Evolutionary conservation across 139 green algal species (phyloP).

Genomic region (Ettlia oleoabundans): DNA sequence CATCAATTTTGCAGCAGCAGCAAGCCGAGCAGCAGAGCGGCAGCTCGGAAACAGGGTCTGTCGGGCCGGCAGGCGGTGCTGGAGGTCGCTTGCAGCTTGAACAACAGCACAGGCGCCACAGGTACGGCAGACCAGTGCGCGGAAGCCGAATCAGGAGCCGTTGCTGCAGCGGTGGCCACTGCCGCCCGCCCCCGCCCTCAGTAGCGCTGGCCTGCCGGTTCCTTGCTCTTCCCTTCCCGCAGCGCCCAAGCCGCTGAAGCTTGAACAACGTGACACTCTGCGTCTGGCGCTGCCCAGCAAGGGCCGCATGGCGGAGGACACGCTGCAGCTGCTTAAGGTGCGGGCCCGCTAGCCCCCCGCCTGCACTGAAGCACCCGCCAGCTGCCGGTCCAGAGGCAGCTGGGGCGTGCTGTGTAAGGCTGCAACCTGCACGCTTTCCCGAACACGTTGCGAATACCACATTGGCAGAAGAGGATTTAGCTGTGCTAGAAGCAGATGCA

Average conservation of each 20-base stretch:
- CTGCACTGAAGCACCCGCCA: too few species aligned
- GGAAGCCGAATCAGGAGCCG: too few species aligned
- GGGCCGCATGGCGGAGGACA: slow-evolving; percentile 99
- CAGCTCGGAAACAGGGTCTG: neutral
- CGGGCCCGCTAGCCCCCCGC: too few species aligned
- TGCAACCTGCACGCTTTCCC: too few species aligned
- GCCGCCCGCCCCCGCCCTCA: too few species aligned
- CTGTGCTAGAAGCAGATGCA: too few species aligned
- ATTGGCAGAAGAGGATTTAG: too few species aligned
- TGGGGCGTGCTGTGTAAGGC: too few species aligned
- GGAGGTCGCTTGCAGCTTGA: slow-evolving; percentile 43
- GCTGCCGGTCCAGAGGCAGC: too few species aligned
- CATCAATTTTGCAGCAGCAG: neutral
- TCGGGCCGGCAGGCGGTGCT: neutral
- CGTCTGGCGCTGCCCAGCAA: slow-evolving; percentile 95
- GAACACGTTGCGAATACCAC: too few species aligned
- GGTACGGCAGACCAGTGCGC: neutral
- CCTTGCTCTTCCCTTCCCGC: neutral
- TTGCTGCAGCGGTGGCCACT: too few species aligned
- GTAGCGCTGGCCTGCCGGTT: neutral
- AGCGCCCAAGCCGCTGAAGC: slow-evolving; percentile 32
- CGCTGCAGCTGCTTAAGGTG: slow-evolving; percentile 88
- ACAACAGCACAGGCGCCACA: slow-evolving; percentile 33
- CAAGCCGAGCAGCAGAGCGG: neutral
- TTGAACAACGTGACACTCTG: slow-evolving; percentile 44